Conservation (phyloP, 257 asterid genomes). For the Jacaranda mimosifolia region DNA sequence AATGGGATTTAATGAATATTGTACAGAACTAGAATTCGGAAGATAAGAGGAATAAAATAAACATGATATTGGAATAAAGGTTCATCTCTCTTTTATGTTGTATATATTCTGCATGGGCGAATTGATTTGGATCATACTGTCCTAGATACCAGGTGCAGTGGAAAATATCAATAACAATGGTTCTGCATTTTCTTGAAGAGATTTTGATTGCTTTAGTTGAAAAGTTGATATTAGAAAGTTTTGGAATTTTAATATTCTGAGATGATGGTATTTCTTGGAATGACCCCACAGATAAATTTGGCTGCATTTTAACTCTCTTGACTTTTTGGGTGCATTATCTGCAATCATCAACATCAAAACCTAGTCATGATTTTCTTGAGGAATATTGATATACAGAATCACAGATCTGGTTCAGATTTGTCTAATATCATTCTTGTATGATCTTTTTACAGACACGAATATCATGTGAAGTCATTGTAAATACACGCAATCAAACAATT, state of each 20-base stretch:
- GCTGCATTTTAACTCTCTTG: background rate
- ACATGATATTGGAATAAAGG: background rate
- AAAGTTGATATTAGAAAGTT: background rate
- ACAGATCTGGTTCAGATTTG: background rate
- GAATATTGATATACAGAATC: slow-evolving; percentile 10
- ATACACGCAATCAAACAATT: slow-evolving; percentile 53
- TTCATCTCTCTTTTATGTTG: background rate
- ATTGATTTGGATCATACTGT: background rate
- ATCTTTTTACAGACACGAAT: slow-evolving; percentile 49
- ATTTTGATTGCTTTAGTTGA: slow-evolving; percentile 6
- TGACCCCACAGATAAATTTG: slow-evolving; percentile 7
- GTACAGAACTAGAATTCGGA: background rate
- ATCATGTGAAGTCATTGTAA: slow-evolving; percentile 51
- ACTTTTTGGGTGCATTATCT: background rate
- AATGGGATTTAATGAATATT: background rate
- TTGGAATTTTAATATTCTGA: background rate
- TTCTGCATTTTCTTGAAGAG: background rate
- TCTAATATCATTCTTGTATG: background rate
- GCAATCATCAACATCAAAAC: background rate
- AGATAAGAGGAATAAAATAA: background rate
- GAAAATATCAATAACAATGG: slow-evolving; percentile 1
- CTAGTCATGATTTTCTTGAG: background rate
- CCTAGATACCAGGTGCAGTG: background rate
- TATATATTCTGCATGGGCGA: background rate
- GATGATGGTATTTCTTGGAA: slow-evolving; percentile 2